A percentile compares a stretch with the other conserved stretches of the same genome.
phyloP scores from a whole-genome alignment of 75 land plant genomes.

The Gnetum montanum region DNA sequence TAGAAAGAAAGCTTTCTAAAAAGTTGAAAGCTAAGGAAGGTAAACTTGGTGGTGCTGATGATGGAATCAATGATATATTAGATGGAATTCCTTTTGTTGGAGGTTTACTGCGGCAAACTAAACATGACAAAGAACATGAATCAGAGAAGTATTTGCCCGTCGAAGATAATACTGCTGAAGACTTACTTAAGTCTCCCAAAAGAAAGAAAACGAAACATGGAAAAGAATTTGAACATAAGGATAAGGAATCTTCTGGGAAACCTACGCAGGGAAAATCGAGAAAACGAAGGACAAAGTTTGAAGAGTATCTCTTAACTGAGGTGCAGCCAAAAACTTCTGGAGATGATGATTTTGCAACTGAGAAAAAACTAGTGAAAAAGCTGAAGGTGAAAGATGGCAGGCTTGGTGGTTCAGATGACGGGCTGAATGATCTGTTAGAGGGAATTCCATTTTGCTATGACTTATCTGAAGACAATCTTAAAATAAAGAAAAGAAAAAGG shows the following conservation, averaged over 20 bases:
- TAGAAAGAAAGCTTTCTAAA: constrained; percentile 60
- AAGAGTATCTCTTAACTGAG: constrained; percentile 61
- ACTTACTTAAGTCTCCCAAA: not conserved
- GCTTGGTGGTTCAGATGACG: constrained; percentile 46
- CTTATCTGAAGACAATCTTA: not conserved
- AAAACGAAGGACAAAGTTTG: constrained; percentile 45
- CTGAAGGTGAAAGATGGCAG: constrained; percentile 57
- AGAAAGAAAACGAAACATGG: not conserved
- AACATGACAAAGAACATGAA: not conserved
- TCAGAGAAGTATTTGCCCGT: not conserved
- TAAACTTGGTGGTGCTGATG: constrained; percentile 33
- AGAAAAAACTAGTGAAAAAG: constrained; percentile 64
- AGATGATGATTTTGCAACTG: constrained; percentile 50
- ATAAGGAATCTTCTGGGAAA: not conserved
- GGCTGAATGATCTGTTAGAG: constrained; percentile 42
- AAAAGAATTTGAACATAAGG: not conserved
- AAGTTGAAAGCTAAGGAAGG: constrained; percentile 65
- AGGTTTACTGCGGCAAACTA: not conserved
- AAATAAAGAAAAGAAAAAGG: not conserved
- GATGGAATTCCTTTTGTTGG: constrained; percentile 28
- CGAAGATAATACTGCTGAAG: not conserved
- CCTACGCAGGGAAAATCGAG: not conserved
- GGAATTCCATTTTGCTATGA: constrained; percentile 14
- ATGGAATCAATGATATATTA: constrained; percentile 48
- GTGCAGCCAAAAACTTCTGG: constrained; percentile 14